Percentiles rank a stretch among this genome's conserved stretches.
Evolutionary conservation across 306 rosid genomes (phyloP).

Genomic region (Cicer cuneatum): DNA sequence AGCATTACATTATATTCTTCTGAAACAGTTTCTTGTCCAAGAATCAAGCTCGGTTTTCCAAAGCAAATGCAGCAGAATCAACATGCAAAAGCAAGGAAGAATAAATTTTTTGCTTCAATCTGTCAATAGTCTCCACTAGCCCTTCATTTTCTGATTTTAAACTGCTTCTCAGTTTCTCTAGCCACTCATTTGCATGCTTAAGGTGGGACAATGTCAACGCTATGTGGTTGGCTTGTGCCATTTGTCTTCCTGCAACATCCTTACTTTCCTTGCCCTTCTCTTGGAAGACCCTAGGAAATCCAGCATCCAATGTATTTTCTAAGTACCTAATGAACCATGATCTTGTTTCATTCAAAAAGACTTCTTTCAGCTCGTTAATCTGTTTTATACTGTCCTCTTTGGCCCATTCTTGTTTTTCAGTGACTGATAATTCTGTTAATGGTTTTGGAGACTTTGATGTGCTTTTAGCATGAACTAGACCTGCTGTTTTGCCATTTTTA

Average conservation of each 20-base stretch:
- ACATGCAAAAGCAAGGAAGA: conserved; percentile 76
- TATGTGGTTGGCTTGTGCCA: conserved; percentile 67
- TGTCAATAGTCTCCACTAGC: conserved; percentile 59
- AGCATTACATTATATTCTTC: conserved; percentile 15
- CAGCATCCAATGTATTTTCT: conserved; percentile 73
- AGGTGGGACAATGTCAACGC: conserved; percentile 80
- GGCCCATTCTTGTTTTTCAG: conserved; percentile 87
- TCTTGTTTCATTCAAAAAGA: conserved; percentile 70
- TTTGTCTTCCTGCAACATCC: conserved; percentile 54
- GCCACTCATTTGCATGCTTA: conserved; percentile 88
- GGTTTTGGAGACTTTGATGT: conserved; percentile 54
- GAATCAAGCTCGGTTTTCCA: conserved; percentile 67
- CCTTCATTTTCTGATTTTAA: conserved; percentile 52
- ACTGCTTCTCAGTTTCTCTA: conserved; percentile 66
- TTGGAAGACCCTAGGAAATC: conserved; percentile 57
- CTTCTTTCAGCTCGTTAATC: conserved; percentile 61
- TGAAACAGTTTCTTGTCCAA: conserved; percentile 13
- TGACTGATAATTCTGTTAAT: conserved; percentile 49
- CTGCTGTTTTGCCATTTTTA: conserved; percentile 54
- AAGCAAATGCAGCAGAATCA: conserved; percentile 86
- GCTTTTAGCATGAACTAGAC: conserved; percentile 46
- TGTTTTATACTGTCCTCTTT: conserved; percentile 68
- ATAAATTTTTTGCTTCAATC: conserved; percentile 76
- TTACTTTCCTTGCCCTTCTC: conserved; percentile 74
- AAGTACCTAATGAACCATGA: conserved; percentile 87